phyloP scores from a whole-genome alignment of 2,329 filamentous ascomycete species.

The Xylogone sp. region DNA sequence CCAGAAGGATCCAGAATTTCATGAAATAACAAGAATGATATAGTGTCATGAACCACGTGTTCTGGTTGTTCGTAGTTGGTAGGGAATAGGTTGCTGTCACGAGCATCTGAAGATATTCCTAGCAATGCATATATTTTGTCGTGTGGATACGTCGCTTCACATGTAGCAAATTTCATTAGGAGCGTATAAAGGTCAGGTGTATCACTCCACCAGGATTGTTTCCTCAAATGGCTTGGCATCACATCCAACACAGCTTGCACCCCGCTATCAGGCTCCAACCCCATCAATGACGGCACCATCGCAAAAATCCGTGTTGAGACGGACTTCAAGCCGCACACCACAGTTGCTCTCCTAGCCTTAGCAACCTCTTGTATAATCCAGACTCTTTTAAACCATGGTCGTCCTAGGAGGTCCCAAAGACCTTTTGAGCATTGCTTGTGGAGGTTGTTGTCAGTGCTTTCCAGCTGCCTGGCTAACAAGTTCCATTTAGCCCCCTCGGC shows the following conservation, averaged over 20 bases:
- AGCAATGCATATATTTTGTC: constrained; percentile 2
- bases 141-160: neutral
- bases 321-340: constrained; percentile 8
- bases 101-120: neutral
- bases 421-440: neutral
- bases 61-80: neutral
- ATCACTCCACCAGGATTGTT: constrained; percentile 7
- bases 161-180: constrained; percentile 7
- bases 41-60: neutral
- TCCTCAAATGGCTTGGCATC: constrained; percentile 6
- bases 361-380: constrained; percentile 13
- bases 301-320: constrained; percentile 6
- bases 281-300: constrained; percentile 1
- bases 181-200: constrained; percentile 6
- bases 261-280: neutral
- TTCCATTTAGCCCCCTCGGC: neutral
- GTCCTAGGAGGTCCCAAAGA: neutral
- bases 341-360: constrained; percentile 2
- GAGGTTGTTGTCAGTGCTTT: neutral
- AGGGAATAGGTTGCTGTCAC: neutral
- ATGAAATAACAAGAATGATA: neutral
- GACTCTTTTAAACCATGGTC: constrained; percentile 8
- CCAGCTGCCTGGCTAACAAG: neutral
- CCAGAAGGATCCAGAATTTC: neutral
- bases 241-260: constrained; percentile 11